Conservation (phyloP, 2,329 filamentous ascomycete genomes). For the Magnaporthiopsis poae region DNA sequence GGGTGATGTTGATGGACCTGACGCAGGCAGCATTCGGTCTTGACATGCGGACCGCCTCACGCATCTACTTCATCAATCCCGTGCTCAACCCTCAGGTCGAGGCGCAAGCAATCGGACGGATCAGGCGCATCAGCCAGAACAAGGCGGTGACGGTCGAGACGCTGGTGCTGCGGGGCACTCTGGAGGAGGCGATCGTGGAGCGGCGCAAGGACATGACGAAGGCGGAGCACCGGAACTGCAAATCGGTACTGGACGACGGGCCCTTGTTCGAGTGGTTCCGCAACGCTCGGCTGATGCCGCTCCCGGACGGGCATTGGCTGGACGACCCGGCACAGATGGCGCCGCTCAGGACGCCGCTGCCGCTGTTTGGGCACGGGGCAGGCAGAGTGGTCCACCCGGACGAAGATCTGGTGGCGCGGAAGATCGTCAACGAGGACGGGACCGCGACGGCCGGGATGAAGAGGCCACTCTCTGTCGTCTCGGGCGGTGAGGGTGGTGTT, state of each 20-base stretch:
- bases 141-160: conserved; percentile 77
- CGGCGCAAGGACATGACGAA: conserved; percentile 66
- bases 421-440: neutral
- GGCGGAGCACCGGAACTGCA: conserved; percentile 46
- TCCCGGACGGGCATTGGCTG: conserved; percentile 13
- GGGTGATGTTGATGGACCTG: conserved; percentile 85
- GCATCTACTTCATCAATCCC: conserved; percentile 82
- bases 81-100: conserved; percentile 78
- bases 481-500: neutral
- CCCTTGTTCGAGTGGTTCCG: conserved; percentile 50
- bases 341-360: conserved; percentile 33
- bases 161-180: conserved; percentile 64
- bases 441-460: neutral
- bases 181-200: conserved; percentile 76
- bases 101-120: conserved; percentile 84
- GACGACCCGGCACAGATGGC: conserved; percentile 39
- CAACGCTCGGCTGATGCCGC: conserved; percentile 35
- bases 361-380: conserved; percentile 42
- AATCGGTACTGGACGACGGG: conserved; percentile 47
- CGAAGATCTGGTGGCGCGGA: conserved; percentile 27
- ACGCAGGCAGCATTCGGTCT: conserved; percentile 78
- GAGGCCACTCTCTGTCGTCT: neutral
- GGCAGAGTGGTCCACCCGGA: conserved; percentile 33
- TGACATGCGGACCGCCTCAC: conserved; percentile 71
- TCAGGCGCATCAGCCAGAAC: conserved; percentile 75